A percentile compares a stretch with the other conserved stretches of the same genome.
Evolutionary conservation across 2,329 filamentous ascomycete species (phyloP).

Genomic region (Colletotrichum costaricense): DNA sequence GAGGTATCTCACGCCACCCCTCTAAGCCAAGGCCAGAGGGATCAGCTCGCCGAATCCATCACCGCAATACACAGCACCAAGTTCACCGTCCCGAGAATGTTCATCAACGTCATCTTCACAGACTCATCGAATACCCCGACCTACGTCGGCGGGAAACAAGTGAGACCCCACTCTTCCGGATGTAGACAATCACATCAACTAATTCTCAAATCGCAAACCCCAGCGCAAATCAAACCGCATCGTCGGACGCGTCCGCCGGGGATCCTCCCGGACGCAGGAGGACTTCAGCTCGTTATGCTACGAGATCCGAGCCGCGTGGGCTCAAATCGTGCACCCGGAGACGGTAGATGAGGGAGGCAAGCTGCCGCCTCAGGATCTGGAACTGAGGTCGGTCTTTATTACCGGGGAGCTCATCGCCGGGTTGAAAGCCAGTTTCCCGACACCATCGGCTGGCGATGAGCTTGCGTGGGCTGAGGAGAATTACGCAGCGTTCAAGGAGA

Average conservation of each 20-base stretch:
- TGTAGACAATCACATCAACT: not conserved
- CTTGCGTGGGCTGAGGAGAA: not conserved
- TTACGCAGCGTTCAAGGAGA: not conserved
- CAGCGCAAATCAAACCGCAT: not conserved
- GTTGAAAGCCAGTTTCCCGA: not conserved
- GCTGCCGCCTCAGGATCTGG: not conserved
- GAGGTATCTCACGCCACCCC: not conserved
- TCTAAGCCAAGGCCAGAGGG: not conserved
- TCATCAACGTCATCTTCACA: not conserved
- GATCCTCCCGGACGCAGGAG: not conserved
- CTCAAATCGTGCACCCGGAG: not conserved
- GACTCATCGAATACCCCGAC: not conserved
- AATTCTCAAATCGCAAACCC: not conserved
- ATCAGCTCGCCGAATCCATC: not conserved
- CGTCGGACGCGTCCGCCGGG: not conserved
- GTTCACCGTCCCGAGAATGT: not conserved
- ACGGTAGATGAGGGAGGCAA: not conserved
- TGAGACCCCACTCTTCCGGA: not conserved
- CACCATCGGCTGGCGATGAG: not conserved
- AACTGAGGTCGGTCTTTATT: not conserved
- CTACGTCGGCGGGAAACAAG: not conserved
- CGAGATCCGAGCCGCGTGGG: not conserved
- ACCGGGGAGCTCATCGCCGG: not conserved
- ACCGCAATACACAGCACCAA: not conserved
- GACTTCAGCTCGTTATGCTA: not conserved